Base-by-base conservation (phyloP, 2,329 filamentous ascomycete genomes). In the Cryphonectria radicalis region DNA sequence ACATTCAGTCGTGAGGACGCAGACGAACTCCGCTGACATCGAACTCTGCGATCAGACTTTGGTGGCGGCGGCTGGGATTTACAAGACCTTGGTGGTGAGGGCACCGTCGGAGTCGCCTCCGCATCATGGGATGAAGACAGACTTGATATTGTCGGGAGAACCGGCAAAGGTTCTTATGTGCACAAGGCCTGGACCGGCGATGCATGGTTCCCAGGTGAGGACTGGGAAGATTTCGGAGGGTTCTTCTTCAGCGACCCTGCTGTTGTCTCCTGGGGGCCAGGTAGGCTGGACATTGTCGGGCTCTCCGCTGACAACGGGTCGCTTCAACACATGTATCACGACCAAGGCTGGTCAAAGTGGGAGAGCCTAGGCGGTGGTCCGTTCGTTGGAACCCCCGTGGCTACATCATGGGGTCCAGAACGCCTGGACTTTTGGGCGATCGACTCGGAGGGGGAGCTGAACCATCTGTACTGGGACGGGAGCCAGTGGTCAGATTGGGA, bases 401-500 rank as follows among this genome's bases (percentile, higher is more conserved):
- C 64, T n/a, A 40, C 46, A 22, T 35, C 64, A 22, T 66, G 64
- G 64, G 64, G 64, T 1, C 64, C 28, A 25, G 46, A 57, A 32
- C 46, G 64, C 5, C 25, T 66, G 4, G 43, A 66, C 46, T 55
- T 66, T 10, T 37, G 43, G 64, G 64, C 64, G 17, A 66, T 55
- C 10, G 64, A 66, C 32, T 55, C 64, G 8, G 28, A 66, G 35
- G 64, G 64, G 14, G 28, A 55, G 43, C 64, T 66, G 32, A 55
- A 66, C 28, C 64, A 66, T 25, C 25, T 64, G n/a, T 66, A 55
- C 64, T 66, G 64, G 64, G 64, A 66, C 28, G 64, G 46, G 28
- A 66, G 19, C 19, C 64, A 40, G 22, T 66, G 64, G 50, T 66
- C 46, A 40, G 22, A 19, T 7, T 65, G 63, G 63, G 63, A 65